phyloP scores from a whole-genome alignment of 345 rosid species.

The Euphorbia lathyris region DNA sequence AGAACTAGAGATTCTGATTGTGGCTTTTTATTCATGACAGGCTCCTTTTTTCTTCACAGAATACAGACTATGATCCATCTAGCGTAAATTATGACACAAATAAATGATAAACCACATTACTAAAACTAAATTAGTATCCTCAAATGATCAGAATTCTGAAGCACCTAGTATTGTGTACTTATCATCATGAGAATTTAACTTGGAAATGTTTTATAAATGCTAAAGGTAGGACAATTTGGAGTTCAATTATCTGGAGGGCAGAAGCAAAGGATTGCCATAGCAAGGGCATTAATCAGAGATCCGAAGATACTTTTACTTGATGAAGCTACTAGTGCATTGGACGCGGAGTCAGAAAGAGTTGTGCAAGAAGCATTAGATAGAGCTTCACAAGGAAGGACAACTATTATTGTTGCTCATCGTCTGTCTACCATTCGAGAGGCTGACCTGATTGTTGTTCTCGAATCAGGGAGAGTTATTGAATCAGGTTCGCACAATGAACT shows the following conservation, averaged over 20 bases:
- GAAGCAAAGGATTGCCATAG: slow-evolving; percentile 60
- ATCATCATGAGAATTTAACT: neutral
- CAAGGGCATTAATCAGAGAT: slow-evolving; percentile 51
- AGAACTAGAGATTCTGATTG: neutral
- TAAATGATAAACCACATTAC: neutral
- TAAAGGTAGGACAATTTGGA: slow-evolving; percentile 55
- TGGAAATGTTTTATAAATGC: neutral
- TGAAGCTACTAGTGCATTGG: slow-evolving; percentile 50
- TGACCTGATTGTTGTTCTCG: slow-evolving; percentile 41
- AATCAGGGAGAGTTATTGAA: slow-evolving; percentile 43
- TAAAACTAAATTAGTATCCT: neutral
- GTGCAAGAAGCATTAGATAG: slow-evolving; percentile 54
- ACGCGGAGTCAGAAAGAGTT: slow-evolving; percentile 43
- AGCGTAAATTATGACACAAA: neutral
- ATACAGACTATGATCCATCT: neutral
- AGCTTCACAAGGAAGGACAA: slow-evolving; percentile 51
- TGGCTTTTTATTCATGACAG: no score
- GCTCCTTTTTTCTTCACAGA: no score
- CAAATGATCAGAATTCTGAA: neutral
- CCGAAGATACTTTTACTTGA: slow-evolving; percentile 45
- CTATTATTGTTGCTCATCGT: slow-evolving; percentile 47
- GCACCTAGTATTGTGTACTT: neutral
- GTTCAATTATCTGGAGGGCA: slow-evolving; percentile 54
- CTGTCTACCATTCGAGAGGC: slow-evolving; percentile 44
- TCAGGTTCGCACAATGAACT: slow-evolving; percentile 51